Percentiles rank a stretch among this genome's conserved stretches.
Conservation (phyloP, 2,329 filamentous ascomycete genomes). For the Penicillium sp. region DNA sequence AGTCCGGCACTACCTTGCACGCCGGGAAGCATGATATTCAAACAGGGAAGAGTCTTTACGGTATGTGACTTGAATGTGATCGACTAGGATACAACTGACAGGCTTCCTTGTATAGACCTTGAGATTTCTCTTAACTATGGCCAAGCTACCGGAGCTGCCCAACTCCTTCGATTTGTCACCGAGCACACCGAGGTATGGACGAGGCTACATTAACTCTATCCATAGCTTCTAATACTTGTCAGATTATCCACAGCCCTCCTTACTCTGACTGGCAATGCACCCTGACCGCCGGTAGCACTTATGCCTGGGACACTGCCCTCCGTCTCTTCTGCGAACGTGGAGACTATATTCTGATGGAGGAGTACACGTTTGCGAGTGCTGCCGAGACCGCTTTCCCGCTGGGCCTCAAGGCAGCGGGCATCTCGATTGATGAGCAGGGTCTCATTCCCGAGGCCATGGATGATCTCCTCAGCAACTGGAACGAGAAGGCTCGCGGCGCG, state of each 20-base stretch:
- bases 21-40: slow-evolving; percentile 81
- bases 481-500: slow-evolving; percentile 52
- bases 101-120: slow-evolving; percentile 55
- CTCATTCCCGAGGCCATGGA: slow-evolving; percentile 61
- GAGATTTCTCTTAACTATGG: slow-evolving; percentile 90
- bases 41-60: slow-evolving; percentile 55
- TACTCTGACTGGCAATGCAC: slow-evolving; percentile 87
- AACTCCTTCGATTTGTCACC: slow-evolving; percentile 83
- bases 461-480: slow-evolving; percentile 61
- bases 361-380: slow-evolving; percentile 82
- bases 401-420: slow-evolving; percentile 56
- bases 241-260: slow-evolving; percentile 74
- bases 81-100: slow-evolving; percentile 5
- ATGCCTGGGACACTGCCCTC: slow-evolving; percentile 74
- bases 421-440: slow-evolving; percentile 64
- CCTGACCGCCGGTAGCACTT: slow-evolving; percentile 81
- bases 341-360: slow-evolving; percentile 78
- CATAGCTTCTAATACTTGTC: slow-evolving; percentile 4
- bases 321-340: slow-evolving; percentile 74
- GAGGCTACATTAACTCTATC: background rate
- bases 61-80: slow-evolving; percentile 22
- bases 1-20: slow-evolving; percentile 56
- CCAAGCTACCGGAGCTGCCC: slow-evolving; percentile 77
- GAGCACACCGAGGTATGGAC: slow-evolving; percentile 75
- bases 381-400: slow-evolving; percentile 62